These are phyloP conservation scores for Fusarium buharicum DNA, from an alignment of 2,329 filamentous ascomycete genomes.

Conservation along the genomic window DNA sequence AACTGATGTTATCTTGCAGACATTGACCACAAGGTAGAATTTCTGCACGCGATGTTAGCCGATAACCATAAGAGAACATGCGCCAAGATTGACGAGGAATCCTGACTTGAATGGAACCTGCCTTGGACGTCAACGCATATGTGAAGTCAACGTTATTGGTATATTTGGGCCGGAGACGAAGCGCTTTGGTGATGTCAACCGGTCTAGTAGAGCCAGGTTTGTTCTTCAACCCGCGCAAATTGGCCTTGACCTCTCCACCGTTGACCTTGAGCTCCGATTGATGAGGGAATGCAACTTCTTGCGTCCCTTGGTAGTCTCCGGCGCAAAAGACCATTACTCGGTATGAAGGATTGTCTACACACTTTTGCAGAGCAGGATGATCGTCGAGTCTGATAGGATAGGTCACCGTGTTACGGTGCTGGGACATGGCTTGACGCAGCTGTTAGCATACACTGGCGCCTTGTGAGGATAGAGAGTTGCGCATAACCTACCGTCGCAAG, in stretches of 20 bases:
- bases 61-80: conserved; percentile 19
- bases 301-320: conserved; percentile 67
- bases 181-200: conserved; percentile 83
- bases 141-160: conserved; percentile 84
- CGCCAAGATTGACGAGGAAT: conserved; percentile 30
- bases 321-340: conserved; percentile 88
- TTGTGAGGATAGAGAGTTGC: neutral
- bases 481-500: conserved; percentile 74
- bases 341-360: conserved; percentile 69
- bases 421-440: conserved; percentile 61
- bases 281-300: conserved; percentile 89
- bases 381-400: conserved; percentile 62
- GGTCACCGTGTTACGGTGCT: conserved; percentile 61
- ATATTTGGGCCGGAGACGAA: conserved; percentile 77
- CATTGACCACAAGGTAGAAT: conserved; percentile 76
- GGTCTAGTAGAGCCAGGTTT: conserved; percentile 94
- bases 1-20: conserved; percentile 79
- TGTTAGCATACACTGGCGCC: conserved; percentile 19
- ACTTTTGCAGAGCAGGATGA: conserved; percentile 62
- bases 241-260: conserved; percentile 87
- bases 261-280: conserved; percentile 95
- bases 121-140: conserved; percentile 92
- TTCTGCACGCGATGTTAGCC: conserved; percentile 61
- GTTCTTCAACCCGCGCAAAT: conserved; percentile 93
- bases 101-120: conserved; percentile 52